Conservation (phyloP, 139 green algal species). For the Yamagishiella unicocca region DNA sequence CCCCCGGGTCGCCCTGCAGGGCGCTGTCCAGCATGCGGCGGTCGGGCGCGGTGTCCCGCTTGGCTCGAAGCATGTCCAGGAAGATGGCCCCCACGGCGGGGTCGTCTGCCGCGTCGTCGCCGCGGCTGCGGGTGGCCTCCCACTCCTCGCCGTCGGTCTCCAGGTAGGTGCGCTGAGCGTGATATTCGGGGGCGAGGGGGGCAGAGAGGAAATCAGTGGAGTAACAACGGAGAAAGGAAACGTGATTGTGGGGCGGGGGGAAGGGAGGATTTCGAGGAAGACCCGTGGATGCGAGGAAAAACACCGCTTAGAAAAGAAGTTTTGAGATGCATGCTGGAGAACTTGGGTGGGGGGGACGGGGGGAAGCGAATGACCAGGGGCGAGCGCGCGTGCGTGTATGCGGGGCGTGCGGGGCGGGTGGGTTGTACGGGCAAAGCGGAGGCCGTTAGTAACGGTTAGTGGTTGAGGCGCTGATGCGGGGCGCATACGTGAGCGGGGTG, state of each 20-base stretch:
- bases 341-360: background rate
- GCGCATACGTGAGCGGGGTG: too few relatives aligned
- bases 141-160: conserved; percentile 35
- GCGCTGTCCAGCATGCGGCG: conserved; percentile 3
- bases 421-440: too few relatives aligned
- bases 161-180: conserved; percentile 33
- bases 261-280: too few relatives aligned
- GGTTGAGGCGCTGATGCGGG: too few relatives aligned
- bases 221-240: background rate
- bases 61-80: conserved; percentile 43
- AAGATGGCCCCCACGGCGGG: conserved; percentile 11
- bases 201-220: background rate
- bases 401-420: too few relatives aligned
- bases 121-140: conserved; percentile 8
- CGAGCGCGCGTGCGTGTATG: too few relatives aligned
- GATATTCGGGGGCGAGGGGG: too few relatives aligned
- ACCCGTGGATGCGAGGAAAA: too few relatives aligned
- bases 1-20: conserved; percentile 2
- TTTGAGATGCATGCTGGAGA: too few relatives aligned
- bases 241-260: too few relatives aligned
- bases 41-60: conserved; percentile 32
- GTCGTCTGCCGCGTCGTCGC: background rate
- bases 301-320: too few relatives aligned
- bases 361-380: background rate
- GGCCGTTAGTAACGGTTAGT: too few relatives aligned